Conservation (phyloP, 345 rosid species). For the Melaleuca quinquenervia region DNA sequence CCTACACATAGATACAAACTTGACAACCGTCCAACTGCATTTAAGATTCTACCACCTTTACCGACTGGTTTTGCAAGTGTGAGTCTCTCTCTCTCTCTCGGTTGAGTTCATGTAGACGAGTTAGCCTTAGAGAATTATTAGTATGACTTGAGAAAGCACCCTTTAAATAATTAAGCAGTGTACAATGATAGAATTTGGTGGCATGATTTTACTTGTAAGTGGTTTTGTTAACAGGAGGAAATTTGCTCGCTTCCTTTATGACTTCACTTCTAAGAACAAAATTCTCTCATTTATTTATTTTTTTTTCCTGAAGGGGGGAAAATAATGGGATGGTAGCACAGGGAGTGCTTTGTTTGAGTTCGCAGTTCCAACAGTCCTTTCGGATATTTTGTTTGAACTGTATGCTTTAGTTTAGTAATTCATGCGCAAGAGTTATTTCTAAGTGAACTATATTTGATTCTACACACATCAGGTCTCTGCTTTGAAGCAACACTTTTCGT, state of each 20-base stretch:
- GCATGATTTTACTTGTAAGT: background rate
- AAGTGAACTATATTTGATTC: conserved; percentile 4
- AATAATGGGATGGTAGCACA: background rate
- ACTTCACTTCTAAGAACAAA: background rate
- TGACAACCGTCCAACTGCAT: conserved; percentile 75
- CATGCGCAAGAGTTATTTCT: background rate
- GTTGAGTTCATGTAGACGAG: background rate
- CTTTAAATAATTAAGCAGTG: background rate
- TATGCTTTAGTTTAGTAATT: background rate
- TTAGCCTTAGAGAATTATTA: background rate
- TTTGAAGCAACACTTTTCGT: conserved; percentile 65
- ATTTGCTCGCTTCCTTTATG: background rate
- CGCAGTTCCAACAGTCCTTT: background rate
- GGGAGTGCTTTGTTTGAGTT: background rate
- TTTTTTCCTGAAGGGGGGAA: background rate
- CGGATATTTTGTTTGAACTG: background rate
- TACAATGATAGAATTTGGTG: background rate
- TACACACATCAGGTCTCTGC: conserved; percentile 37
- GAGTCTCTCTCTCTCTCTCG: conserved; percentile 15
- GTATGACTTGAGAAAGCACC: background rate
- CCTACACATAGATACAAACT: conserved; percentile 54
- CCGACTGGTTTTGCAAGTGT: conserved; percentile 76
- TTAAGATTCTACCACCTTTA: conserved; percentile 64
- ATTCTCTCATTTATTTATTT: background rate
- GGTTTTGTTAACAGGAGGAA: background rate